phyloP scores from a whole-genome alignment of 1,284 basidiomycete genomes.

The Leccinum variabile region DNA sequence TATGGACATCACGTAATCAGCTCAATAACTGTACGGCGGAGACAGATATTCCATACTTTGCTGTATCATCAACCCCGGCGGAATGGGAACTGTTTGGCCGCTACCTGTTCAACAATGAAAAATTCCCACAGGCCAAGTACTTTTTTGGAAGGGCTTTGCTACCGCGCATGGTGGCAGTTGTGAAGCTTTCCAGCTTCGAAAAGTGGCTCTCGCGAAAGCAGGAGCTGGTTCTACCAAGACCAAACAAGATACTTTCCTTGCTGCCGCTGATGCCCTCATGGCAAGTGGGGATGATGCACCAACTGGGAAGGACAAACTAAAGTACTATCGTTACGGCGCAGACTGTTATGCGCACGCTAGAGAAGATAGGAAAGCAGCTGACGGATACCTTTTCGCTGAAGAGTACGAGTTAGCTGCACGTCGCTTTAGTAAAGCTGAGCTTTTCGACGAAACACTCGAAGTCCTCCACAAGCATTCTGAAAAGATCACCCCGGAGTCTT shows the following conservation, averaged over 20 bases:
- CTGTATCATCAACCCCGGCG: slow-evolving; percentile 45
- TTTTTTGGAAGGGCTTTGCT: slow-evolving; percentile 57
- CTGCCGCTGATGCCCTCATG: slow-evolving; percentile 51
- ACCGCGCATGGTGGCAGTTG: slow-evolving; percentile 47
- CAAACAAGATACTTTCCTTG: slow-evolving; percentile 40
- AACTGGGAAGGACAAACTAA: slow-evolving; percentile 27
- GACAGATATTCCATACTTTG: slow-evolving; percentile 47
- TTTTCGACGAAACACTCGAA: slow-evolving; percentile 55
- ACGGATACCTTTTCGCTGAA: slow-evolving; percentile 43
- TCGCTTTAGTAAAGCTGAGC: slow-evolving; percentile 48
- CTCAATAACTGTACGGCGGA: slow-evolving; percentile 44
- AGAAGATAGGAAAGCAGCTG: slow-evolving; percentile 46
- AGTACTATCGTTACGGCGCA: slow-evolving; percentile 51
- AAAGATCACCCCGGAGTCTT: slow-evolving; percentile 37
- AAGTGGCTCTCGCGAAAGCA: slow-evolving; percentile 38
- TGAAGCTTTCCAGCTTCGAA: slow-evolving; percentile 45
- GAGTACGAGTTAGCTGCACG: slow-evolving; percentile 48
- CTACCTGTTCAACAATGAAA: slow-evolving; percentile 53
- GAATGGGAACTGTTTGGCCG: slow-evolving; percentile 59
- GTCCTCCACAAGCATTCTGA: slow-evolving; percentile 40
- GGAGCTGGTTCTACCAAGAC: slow-evolving; percentile 21
- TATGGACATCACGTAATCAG: slow-evolving; percentile 48
- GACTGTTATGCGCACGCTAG: slow-evolving; percentile 51
- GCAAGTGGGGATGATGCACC: slow-evolving; percentile 39
- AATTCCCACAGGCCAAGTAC: slow-evolving; percentile 60